Conservation (phyloP, 1,139 yeast genomes). For the Zygosaccharomyces pseudobailii region DNA sequence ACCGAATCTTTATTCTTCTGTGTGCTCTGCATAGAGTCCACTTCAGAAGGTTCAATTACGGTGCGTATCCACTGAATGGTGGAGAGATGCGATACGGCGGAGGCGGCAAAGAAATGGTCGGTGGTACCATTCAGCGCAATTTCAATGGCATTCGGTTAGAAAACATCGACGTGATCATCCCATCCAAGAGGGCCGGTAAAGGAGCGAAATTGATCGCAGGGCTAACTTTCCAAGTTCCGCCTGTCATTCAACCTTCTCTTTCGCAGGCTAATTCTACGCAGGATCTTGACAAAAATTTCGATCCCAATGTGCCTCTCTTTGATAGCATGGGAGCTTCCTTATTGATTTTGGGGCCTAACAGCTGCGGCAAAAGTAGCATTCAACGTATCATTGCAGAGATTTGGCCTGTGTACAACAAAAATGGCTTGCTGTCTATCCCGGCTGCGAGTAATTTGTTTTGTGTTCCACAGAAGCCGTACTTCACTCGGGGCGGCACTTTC, state of each 20-base stretch:
- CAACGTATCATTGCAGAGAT: slow-evolving; percentile 80
- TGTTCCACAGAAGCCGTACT: slow-evolving; percentile 78
- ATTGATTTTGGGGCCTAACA: slow-evolving; percentile 80
- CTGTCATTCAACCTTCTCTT: slow-evolving; percentile 26
- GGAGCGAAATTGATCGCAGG: slow-evolving; percentile 53
- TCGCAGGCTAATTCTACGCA: slow-evolving; percentile 24
- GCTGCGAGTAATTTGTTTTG: slow-evolving; percentile 65
- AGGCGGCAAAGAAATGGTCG: slow-evolving; percentile 44
- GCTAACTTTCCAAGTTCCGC: slow-evolving; percentile 58
- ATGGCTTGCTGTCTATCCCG: slow-evolving; percentile 79
- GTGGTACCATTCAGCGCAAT: slow-evolving; percentile 77
- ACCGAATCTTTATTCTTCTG: slow-evolving; percentile 71
- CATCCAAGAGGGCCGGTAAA: slow-evolving; percentile 55
- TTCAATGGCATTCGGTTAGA: slow-evolving; percentile 80
- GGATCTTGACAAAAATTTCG: slow-evolving; percentile 22
- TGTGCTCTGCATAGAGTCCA: slow-evolving; percentile 79
- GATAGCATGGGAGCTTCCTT: slow-evolving; percentile 54
- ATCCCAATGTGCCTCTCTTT: slow-evolving; percentile 24
- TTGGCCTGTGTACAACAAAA: slow-evolving; percentile 75
- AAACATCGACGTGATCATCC: slow-evolving; percentile 76
- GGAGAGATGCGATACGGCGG: not conserved
- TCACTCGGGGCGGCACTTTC: slow-evolving; percentile 68
- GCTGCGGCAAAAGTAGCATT: slow-evolving; percentile 86
- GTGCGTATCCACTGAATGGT: slow-evolving; percentile 34
- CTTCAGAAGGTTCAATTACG: slow-evolving; percentile 61